phyloP scores from a whole-genome alignment of 1,139 yeast genomes.

The Pneumocystis wakefieldiae region DNA sequence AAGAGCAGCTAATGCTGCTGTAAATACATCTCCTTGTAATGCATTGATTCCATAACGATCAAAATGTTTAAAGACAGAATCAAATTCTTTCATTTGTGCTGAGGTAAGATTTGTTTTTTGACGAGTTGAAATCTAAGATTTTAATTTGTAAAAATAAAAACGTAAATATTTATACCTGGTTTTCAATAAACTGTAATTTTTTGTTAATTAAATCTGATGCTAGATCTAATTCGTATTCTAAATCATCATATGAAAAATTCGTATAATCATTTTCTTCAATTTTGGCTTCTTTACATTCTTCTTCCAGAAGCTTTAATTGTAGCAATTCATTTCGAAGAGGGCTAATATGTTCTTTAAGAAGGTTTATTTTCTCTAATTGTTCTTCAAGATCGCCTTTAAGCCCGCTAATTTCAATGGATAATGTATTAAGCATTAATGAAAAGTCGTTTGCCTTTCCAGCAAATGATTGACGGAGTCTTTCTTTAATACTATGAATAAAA shows the following conservation, averaged over 20 bases:
- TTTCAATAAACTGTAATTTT: slow-evolving; percentile 28
- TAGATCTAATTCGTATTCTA: slow-evolving; percentile 28
- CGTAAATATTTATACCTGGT: slow-evolving; percentile 18
- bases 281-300: slow-evolving; percentile 24
- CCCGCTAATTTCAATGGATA: slow-evolving; percentile 22
- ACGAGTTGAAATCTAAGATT: slow-evolving; percentile 23
- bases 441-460: slow-evolving; percentile 28
- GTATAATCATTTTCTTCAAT: slow-evolving; percentile 31
- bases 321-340: slow-evolving; percentile 23
- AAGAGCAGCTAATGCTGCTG: slow-evolving; percentile 29
- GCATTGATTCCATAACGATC: slow-evolving; percentile 26
- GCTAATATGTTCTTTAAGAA: slow-evolving; percentile 22
- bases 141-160: neutral
- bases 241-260: slow-evolving; percentile 27
- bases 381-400: slow-evolving; percentile 28
- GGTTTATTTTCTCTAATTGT: slow-evolving; percentile 24
- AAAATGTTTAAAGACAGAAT: slow-evolving; percentile 29
- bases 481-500: slow-evolving; percentile 19
- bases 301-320: slow-evolving; percentile 21
- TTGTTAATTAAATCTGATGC: slow-evolving; percentile 27
- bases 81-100: slow-evolving; percentile 30
- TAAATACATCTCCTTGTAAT: slow-evolving; percentile 25
- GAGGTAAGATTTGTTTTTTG: slow-evolving; percentile 29
- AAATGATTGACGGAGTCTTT: slow-evolving; percentile 36
- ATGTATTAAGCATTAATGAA: slow-evolving; percentile 22